Conservation (phyloP, 1,284 basidiomycete species). For the Acaromyces ingoldii region DNA sequence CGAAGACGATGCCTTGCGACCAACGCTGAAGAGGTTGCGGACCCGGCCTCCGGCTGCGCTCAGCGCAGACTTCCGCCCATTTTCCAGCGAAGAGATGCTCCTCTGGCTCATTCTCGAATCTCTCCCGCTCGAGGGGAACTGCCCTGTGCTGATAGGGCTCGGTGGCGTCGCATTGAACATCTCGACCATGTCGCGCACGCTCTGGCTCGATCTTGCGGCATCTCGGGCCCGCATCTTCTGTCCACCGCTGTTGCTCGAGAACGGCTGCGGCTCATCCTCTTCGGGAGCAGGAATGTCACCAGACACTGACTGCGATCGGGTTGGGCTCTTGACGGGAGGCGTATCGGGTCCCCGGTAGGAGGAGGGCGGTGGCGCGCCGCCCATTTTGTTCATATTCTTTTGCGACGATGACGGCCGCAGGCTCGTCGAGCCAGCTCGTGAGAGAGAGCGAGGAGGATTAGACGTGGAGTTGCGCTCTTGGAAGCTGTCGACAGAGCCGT, state of each 20-base stretch:
- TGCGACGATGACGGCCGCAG: neutral
- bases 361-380: conserved; percentile 12
- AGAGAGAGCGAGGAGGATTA: neutral
- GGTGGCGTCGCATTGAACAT: conserved; percentile 33
- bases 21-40: neutral
- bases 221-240: neutral
- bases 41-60: conserved; percentile 2
- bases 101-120: conserved; percentile 7
- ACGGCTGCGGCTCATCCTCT: too few relatives aligned
- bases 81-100: too few relatives aligned
- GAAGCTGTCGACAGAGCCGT: too few relatives aligned
- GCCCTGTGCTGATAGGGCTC: conserved; percentile 7
- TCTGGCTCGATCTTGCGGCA: neutral
- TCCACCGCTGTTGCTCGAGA: too few relatives aligned
- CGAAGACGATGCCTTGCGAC: too few relatives aligned
- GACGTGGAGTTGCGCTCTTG: neutral
- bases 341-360: conserved; percentile 13
- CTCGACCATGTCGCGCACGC: conserved; percentile 23
- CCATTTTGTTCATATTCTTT: too few relatives aligned
- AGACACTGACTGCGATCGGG: too few relatives aligned
- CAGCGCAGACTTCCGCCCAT: neutral
- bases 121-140: neutral
- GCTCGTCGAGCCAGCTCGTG: neutral
- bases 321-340: too few relatives aligned
- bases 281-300: too few relatives aligned